Base-by-base conservation (phyloP, 345 rosid genomes). In the Hirschfeldia incana region DNA sequence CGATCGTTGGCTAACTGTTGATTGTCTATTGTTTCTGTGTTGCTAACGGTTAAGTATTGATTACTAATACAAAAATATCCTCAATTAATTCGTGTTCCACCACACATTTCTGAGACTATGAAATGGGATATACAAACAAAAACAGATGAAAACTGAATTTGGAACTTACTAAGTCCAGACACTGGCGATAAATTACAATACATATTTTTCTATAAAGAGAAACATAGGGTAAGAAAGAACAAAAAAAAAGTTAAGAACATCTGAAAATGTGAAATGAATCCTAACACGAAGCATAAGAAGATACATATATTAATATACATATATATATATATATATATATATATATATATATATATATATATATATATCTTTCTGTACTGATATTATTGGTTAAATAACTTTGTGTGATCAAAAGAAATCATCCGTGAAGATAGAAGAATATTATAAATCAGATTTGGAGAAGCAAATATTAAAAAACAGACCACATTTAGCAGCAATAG, bases 371-470 rank as follows among this genome's bases (percentile, higher is more conserved):
- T 33, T 3, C 28, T 16, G 59, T 37, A 10, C 12, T n/a, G 12
- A 21, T 21, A 53, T 36, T 21, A 36, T 57, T 29, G 70, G 28
- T 8, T 57, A 57, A 34, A 51, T 49, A 67, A 39, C 46, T 67
- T 4, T 15, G 9, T 74, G 51, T 16, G 5, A 37, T 37, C 44
- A 46, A 26, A 4, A 72, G 53, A 36, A 7, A 26, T 7, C 36
- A 34, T 30, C 39, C 26, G 0, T 2, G 21, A 67, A 58, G 46
- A 61, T n/a, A 33, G 32, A 71, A 8, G 76, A 72, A 78, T 37
- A 65, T 57, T 17, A 57, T 65, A 28, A 72, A 72, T 57, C 55
- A 78, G 76, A 77, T 69, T 69, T 63, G 33, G 80, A 34, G 65
- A 9, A 1, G 53, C 46, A 30, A 46, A 6, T 2, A 0, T 3